Evolutionary conservation across 768 basidiomycete genomes (phyloP).

Genomic region (Auricularia sp.): DNA sequence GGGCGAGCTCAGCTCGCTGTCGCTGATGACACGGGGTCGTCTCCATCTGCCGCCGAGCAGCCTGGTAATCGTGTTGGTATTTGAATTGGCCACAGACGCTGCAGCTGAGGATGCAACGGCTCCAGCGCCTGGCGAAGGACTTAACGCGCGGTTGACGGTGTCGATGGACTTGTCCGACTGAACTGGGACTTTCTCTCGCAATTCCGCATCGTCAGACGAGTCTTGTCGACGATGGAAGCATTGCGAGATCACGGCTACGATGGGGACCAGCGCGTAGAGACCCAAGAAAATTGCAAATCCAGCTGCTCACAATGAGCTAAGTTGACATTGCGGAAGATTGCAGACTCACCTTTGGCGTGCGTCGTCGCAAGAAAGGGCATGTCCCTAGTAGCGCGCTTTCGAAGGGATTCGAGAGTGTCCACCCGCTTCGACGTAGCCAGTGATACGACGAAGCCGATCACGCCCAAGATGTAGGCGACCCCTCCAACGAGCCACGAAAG

Average conservation of each 20-base stretch:
- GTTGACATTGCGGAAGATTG: neutral
- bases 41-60: neutral
- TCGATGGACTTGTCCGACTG: neutral
- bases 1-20: neutral
- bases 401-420: neutral
- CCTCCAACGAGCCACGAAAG: constrained; percentile 31
- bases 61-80: neutral
- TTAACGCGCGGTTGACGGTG: neutral
- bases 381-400: neutral
- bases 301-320: neutral
- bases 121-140: neutral
- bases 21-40: neutral
- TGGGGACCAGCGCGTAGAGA: neutral
- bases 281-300: neutral
- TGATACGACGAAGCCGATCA: constrained; percentile 50
- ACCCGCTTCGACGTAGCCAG: constrained; percentile 23
- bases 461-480: constrained; percentile 45
- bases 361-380: neutral
- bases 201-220: neutral
- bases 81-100: neutral
- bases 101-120: neutral
- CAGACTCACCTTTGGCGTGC: neutral
- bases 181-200: neutral
- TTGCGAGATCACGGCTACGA: neutral
- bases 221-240: neutral